Evolutionary conservation across 257 asterid species (phyloP).

Genomic region (Scutellaria galericulata): DNA sequence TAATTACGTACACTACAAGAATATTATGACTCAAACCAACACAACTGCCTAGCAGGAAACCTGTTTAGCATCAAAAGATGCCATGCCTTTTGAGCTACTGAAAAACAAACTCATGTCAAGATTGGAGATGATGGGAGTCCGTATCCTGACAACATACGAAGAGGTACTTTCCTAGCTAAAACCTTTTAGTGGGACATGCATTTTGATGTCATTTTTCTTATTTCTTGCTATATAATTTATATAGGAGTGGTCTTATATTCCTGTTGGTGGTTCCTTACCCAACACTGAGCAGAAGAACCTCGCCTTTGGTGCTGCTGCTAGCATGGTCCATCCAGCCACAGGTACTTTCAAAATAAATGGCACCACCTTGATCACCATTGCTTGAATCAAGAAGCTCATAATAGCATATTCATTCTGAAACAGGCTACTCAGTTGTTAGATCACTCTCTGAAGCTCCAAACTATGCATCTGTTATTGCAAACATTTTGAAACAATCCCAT

Average conservation of each 20-base stretch:
- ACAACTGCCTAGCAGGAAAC: constrained; percentile 70
- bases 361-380: not conserved
- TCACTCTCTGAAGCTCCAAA: constrained; percentile 97
- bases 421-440: constrained; percentile 97
- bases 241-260: constrained; percentile 99
- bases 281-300: constrained; percentile 94
- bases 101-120: constrained; percentile 85
- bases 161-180: constrained; percentile 60
- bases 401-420: constrained; percentile 12
- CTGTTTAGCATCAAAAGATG: constrained; percentile 93
- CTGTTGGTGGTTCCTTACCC: constrained; percentile 98
- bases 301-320: constrained; percentile 99
- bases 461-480: constrained; percentile 85
- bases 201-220: constrained; percentile 3
- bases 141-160: constrained; percentile 73
- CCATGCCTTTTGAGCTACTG: constrained; percentile 88
- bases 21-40: constrained; percentile 6
- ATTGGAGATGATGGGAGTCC: constrained; percentile 86
- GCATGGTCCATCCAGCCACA: constrained; percentile 99
- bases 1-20: not conserved
- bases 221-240: constrained; percentile 1
- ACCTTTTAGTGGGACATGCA: not conserved
- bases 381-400: constrained; percentile 9
- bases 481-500: constrained; percentile 58
- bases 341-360: constrained; percentile 47